Conservation (phyloP, 1,139 yeast species). For the Saccharomyces uvarum region DNA sequence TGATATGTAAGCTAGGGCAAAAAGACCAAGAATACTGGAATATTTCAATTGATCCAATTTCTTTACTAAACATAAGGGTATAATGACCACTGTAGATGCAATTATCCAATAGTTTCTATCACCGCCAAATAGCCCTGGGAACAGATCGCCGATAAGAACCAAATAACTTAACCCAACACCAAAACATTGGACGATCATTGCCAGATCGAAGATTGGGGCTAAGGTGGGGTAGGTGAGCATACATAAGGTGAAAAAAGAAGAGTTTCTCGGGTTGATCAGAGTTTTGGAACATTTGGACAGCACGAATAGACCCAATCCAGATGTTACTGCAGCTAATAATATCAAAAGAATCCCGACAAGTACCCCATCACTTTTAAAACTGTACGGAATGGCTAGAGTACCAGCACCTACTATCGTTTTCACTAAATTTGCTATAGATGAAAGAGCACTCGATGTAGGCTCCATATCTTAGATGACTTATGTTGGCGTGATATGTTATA, state of each 20-base stretch:
- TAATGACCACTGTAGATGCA: slow-evolving; percentile 50
- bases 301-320: slow-evolving; percentile 72
- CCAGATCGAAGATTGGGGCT: slow-evolving; percentile 74
- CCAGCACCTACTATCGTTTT: slow-evolving; percentile 89
- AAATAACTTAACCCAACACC: slow-evolving; percentile 88
- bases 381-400: slow-evolving; percentile 83
- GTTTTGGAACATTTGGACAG: slow-evolving; percentile 64
- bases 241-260: slow-evolving; percentile 82
- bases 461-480: slow-evolving; percentile 13
- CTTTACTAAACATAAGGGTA: slow-evolving; percentile 69
- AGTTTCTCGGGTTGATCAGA: slow-evolving; percentile 61
- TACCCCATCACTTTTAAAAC: slow-evolving; percentile 79
- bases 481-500: not conserved
- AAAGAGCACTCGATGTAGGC: slow-evolving; percentile 30
- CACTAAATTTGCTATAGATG: slow-evolving; percentile 52
- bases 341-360: slow-evolving; percentile 59
- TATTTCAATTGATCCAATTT: slow-evolving; percentile 78
- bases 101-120: slow-evolving; percentile 55
- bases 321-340: slow-evolving; percentile 64
- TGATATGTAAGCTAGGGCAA: slow-evolving; percentile 71
- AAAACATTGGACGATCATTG: slow-evolving; percentile 84
- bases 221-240: slow-evolving; percentile 78
- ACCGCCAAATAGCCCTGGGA: slow-evolving; percentile 55
- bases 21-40: slow-evolving; percentile 76
- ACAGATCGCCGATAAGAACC: slow-evolving; percentile 81